These are phyloP conservation scores for Ammopiptanthus mongolicus DNA, from an alignment of 306 rosid genomes.

Conservation along the genomic window DNA sequence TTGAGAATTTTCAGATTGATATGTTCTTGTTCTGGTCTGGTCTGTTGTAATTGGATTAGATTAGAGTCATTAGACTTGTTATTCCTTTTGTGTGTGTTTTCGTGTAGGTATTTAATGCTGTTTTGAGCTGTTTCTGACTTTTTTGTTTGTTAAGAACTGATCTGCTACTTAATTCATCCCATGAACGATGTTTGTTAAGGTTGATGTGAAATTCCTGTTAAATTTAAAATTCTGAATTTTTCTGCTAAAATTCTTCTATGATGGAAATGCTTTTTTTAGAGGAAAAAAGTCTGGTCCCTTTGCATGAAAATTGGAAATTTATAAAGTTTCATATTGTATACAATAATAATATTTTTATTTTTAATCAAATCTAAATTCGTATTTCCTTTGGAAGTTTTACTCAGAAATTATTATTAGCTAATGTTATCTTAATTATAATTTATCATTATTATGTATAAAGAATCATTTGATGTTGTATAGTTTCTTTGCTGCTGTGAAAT, in stretches of 20 bases:
- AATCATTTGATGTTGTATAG: background rate
- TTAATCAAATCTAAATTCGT: constrained; percentile 6
- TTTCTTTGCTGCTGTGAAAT: background rate
- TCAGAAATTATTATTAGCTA: background rate
- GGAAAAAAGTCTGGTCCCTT: background rate
- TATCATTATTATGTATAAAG: background rate
- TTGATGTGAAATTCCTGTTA: constrained; percentile 10
- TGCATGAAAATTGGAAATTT: background rate
- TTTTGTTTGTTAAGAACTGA: constrained; percentile 25
- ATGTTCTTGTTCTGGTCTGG: background rate
- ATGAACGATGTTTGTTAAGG: constrained; percentile 16
- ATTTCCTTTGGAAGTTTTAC: constrained; percentile 3
- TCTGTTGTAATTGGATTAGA: constrained; percentile 8
- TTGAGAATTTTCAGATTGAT: constrained; percentile 4
- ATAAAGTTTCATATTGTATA: background rate
- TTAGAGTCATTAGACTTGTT: constrained; percentile 24
- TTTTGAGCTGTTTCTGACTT: constrained; percentile 8
- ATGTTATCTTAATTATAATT: background rate
- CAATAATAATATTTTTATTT: background rate
- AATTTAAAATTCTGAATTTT: background rate
- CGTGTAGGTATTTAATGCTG: constrained; percentile 5
- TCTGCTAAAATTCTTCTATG: background rate
- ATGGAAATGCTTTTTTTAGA: constrained; percentile 15
- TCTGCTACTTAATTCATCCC: constrained; percentile 10
- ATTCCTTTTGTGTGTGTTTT: background rate